Evolutionary conservation across 208 protist species (phyloP).

Genomic region (Crithidia brevicula): DNA sequence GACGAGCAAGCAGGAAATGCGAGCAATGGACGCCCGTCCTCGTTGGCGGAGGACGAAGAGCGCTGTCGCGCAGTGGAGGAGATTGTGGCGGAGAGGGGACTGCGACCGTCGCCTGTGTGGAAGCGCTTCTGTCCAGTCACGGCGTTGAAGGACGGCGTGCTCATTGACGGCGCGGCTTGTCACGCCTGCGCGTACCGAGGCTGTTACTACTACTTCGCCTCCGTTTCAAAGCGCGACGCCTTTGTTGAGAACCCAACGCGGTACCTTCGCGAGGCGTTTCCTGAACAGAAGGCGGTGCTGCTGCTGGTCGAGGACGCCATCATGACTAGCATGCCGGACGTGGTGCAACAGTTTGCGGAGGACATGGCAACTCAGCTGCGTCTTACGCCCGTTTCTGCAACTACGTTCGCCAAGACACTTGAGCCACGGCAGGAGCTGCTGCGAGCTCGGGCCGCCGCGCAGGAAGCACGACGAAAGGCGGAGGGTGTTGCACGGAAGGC

Average conservation of each 20-base stretch:
- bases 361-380: slow-evolving; percentile 12
- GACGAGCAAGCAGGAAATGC: not conserved
- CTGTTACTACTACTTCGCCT: slow-evolving; percentile 69
- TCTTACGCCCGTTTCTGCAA: slow-evolving; percentile 14
- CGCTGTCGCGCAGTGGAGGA: slow-evolving; percentile 37
- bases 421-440: slow-evolving; percentile 29
- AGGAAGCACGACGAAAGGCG: slow-evolving; percentile 33
- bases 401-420: slow-evolving; percentile 11
- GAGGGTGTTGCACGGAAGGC: slow-evolving; percentile 53
- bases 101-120: slow-evolving; percentile 52
- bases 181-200: slow-evolving; percentile 72
- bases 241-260: slow-evolving; percentile 69
- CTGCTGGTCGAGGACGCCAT: slow-evolving; percentile 50
- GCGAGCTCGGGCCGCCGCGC: slow-evolving; percentile 35
- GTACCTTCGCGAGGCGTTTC: slow-evolving; percentile 50
- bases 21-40: slow-evolving; percentile 6
- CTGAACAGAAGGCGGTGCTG: slow-evolving; percentile 52
- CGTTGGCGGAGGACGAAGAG: slow-evolving; percentile 48
- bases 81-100: slow-evolving; percentile 33
- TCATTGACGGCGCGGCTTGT: slow-evolving; percentile 73
- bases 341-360: slow-evolving; percentile 12
- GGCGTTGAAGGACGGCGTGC: slow-evolving; percentile 57
- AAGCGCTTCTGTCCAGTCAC: slow-evolving; percentile 89
- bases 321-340: slow-evolving; percentile 13
- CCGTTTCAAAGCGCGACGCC: slow-evolving; percentile 39